These are phyloP conservation scores for Rubia balearica DNA, from an alignment of 305 asterid species.

Conservation along the genomic window DNA sequence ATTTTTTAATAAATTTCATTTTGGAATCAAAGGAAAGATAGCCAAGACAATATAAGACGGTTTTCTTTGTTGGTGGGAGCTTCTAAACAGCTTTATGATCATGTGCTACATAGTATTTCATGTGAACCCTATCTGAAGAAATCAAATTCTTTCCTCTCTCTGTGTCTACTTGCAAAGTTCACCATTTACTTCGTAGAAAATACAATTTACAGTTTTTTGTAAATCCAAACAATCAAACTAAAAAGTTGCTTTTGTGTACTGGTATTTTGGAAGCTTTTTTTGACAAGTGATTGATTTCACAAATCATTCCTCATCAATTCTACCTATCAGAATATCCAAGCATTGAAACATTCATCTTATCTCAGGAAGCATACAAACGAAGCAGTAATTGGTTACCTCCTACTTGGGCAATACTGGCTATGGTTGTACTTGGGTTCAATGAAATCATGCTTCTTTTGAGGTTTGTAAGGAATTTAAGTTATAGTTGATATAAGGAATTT, in stretches of 20 bases:
- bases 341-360: neutral
- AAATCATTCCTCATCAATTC: constrained; percentile 4
- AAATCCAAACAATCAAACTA: neutral
- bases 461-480: constrained; percentile 24
- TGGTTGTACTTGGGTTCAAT: constrained; percentile 56
- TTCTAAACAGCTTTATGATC: neutral
- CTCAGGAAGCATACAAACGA: constrained; percentile 48
- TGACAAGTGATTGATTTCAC: neutral
- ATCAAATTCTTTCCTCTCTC: neutral
- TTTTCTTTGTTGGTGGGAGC: neutral
- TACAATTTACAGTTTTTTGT: neutral
- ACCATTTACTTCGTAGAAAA: neutral
- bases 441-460: constrained; percentile 64
- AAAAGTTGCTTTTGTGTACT: neutral
- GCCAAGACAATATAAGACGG: neutral
- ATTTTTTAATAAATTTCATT: neutral
- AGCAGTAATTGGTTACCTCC: constrained; percentile 62
- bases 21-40: constrained; percentile 1
- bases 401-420: constrained; percentile 57
- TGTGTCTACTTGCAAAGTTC: neutral
- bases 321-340: neutral
- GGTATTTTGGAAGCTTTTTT: neutral
- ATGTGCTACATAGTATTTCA: neutral
- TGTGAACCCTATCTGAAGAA: neutral
- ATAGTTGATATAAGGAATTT: neutral